A percentile compares a stretch with the other conserved stretches of the same genome.
Evolutionary conservation across 257 asterid species (phyloP).

Genomic region (Lycium barbarum): DNA sequence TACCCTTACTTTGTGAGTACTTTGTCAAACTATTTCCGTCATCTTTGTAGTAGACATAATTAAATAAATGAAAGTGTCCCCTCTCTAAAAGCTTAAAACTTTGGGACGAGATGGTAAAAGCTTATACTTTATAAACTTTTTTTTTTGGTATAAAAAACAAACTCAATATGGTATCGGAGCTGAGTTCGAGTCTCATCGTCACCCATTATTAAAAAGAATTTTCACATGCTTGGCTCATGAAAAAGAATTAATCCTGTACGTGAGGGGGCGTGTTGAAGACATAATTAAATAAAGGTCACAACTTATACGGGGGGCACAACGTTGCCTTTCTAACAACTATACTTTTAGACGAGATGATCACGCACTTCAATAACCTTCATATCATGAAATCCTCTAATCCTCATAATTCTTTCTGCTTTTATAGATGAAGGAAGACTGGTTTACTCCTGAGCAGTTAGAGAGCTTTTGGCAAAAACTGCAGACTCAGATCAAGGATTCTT

Average conservation of each 20-base stretch:
- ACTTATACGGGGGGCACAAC: too few relatives aligned
- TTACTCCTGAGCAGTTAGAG: constrained; percentile 51
- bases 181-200: not conserved
- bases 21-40: not conserved
- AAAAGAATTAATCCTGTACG: not conserved
- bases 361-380: not conserved
- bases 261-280: not conserved
- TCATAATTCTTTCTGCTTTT: not conserved
- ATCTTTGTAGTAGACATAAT: not conserved
- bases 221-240: not conserved
- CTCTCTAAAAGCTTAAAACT: not conserved
- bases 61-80: not conserved
- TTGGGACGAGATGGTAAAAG: too few relatives aligned
- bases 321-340: not conserved
- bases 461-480: constrained; percentile 48
- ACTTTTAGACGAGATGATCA: not conserved
- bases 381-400: constrained; percentile 13
- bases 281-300: not conserved
- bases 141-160: too few relatives aligned
- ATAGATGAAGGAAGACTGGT: constrained; percentile 71
- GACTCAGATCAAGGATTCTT: constrained; percentile 15
- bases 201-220: not conserved
- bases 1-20: constrained; percentile 76
- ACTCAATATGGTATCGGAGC: not conserved
- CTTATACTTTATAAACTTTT: too few relatives aligned